These are phyloP conservation scores for Pleurotus tuber-regium DNA, from an alignment of 768 basidiomycete species.

Conservation along the genomic window DNA sequence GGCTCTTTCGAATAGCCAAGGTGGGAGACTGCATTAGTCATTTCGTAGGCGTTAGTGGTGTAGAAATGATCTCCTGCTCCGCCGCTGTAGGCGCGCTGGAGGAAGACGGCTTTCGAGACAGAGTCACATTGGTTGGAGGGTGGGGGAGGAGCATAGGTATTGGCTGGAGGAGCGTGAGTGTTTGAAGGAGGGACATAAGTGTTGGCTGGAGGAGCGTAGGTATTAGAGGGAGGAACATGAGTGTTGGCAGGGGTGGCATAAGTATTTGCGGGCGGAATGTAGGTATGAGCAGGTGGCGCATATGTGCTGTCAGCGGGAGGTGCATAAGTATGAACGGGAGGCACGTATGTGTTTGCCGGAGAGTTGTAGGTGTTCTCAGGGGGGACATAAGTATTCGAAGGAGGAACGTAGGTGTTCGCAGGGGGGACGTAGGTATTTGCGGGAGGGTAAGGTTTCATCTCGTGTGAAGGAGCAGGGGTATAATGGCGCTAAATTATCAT, in stretches of 20 bases:
- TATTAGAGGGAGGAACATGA: not conserved
- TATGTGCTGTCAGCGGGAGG: not conserved
- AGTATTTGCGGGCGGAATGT: not conserved
- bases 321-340: not conserved
- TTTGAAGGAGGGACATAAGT: not conserved
- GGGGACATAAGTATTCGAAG: not conserved
- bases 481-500: not conserved
- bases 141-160: not conserved
- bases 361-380: not conserved
- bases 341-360: not conserved
- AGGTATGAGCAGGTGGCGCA: not conserved
- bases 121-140: not conserved
- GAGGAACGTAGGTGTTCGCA: not conserved
- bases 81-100: conserved; percentile 6
- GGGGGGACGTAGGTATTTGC: not conserved
- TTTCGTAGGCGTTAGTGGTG: conserved; percentile 6
- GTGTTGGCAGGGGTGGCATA: not conserved
- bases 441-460: not conserved
- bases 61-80: conserved; percentile 3
- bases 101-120: not conserved
- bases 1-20: not conserved
- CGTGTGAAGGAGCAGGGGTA: not conserved
- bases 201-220: not conserved
- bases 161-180: not conserved
- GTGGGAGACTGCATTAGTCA: conserved; percentile 4